Evolutionary conservation across 345 rosid species (phyloP), one percentile per base, ranked within the genome.

Genomic region (Jatropha curcas): DNA sequence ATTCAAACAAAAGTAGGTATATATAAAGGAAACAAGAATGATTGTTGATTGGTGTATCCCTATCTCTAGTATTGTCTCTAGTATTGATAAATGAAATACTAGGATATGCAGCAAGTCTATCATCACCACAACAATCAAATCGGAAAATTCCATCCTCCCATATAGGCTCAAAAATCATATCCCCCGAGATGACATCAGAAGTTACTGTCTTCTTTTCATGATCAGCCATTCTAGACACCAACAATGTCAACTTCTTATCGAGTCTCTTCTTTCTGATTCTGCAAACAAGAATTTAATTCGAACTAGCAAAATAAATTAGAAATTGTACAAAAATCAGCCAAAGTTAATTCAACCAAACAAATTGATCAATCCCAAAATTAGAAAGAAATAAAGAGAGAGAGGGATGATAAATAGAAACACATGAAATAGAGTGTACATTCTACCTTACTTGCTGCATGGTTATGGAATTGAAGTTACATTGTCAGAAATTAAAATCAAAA

Each of bases 111-210:
- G 88, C 85, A n/a, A 70, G 78, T 78, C 86, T 87, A 59, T 88
- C 83, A 19, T 85, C 78, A 19, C 70, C 65, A 5, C 89, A 88
- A 75, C 89, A 86, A 74, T 94, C 96, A 70, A 94, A 92, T 24
- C 96, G 75, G 78, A 94, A 94, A 80, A 91, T 82, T 41, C 92
- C 93, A 14, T 86, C 71, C 80, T 87, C 96, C 87, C 90, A 70
- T 31, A 94, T 89, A 2, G 94, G 86, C 85, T 86, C 77, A 76
- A 74, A 94, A 67, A 88, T 81, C 97, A 91, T 91, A 48, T 82
- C 68, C 30, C 85, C 81, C 0, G 86, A 52, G 46, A n/a, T 59
- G 28, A 67, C 77, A 66, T 78, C 86, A 17, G 74, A 43, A 61
- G 80, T 59, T 19, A 81, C 81, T 4, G 51, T 71, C 70, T 79